phyloP scores from a whole-genome alignment of 192 early-diverging fungal species.

The Gamsiella multidivaricata region DNA sequence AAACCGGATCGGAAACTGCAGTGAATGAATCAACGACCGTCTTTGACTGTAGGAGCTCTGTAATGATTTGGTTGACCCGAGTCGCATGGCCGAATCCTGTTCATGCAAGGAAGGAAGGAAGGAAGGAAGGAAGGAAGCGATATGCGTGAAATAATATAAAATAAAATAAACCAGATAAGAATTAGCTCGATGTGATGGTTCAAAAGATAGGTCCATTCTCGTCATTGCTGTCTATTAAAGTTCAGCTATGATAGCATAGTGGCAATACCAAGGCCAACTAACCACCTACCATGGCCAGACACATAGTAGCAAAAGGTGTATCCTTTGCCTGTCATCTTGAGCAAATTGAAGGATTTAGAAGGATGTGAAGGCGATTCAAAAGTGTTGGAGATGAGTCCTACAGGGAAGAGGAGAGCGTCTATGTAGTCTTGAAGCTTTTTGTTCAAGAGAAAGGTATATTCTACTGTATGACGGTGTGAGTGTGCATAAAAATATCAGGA shows the following conservation, averaged over 20 bases:
- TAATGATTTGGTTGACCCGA: slow-evolving; percentile 65
- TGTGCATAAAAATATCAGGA: too few species aligned
- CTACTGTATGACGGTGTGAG: too few species aligned
- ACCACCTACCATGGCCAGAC: slow-evolving; percentile 64
- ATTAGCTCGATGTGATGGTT: too few species aligned
- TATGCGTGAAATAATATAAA: background rate
- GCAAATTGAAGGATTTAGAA: background rate
- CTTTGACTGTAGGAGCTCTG: slow-evolving; percentile 57
- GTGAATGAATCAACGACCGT: background rate
- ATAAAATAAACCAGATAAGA: background rate
- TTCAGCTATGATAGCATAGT: background rate
- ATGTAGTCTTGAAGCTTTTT: too few species aligned
- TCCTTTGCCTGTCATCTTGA: slow-evolving; percentile 18
- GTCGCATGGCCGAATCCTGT: slow-evolving; percentile 73
- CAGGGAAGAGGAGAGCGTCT: background rate
- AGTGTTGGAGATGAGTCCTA: background rate
- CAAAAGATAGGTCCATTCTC: background rate
- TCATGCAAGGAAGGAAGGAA: background rate
- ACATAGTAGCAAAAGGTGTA: slow-evolving; percentile 69
- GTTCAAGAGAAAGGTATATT: too few species aligned
- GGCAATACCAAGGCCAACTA: background rate
- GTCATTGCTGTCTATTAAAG: background rate
- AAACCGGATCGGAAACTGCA: background rate
- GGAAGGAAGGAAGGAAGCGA: background rate
- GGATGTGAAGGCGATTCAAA: background rate